Evolutionary conservation across 371 early-diverging fungal genomes (phyloP), one percentile per base, ranked within the genome.

Genomic region (Rhizopus delemar): DNA sequence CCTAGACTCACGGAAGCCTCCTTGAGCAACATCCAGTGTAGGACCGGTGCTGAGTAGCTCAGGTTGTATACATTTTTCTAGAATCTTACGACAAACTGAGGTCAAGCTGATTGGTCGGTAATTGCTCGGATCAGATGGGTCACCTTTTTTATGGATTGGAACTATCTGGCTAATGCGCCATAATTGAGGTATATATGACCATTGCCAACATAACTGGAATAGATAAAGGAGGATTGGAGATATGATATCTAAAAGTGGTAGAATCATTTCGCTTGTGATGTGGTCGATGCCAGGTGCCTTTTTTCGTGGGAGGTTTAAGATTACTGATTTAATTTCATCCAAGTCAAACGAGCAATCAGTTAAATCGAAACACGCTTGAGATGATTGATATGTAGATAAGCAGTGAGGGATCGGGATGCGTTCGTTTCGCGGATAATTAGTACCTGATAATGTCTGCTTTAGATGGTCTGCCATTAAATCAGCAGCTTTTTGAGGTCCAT

Each of bases 241-340:
- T 12, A 63, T n/a, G 6, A 35, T 15, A 7, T 16, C 7, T 3
- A 41, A 16, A 6, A 68, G 28, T 0, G 69, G 59, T 33, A 64
- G 56, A 0, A 73, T 43, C 73, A 73, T 73, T 33, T 66, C 67
- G 11, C 59, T 55, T 16, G 55, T 51, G 12, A 73, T 16, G 36
- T 66, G 69, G 22, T 73, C 73, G 8, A 34, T 8, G 38, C 73
- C 69, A 22, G 69, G 66, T 2, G 66, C 60, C 28, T 66, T 66
- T 0, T 53, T 35, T 2, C 29, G 36, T 0, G 69, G 59, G 0
- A 67, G 53, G 0, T 32, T n/a, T 4, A 38, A 29, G 11, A 60
- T 48, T 5, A n/a, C 8, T 8, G 9, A 6, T 1, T 3, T n/a
- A 4, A 57, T 48, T 1, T n/a, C n/a, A 46, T 51, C 53, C n/a